Evolutionary conservation across 2,329 filamentous ascomycete species (phyloP).

Genomic region (Talaromyces sp.): DNA sequence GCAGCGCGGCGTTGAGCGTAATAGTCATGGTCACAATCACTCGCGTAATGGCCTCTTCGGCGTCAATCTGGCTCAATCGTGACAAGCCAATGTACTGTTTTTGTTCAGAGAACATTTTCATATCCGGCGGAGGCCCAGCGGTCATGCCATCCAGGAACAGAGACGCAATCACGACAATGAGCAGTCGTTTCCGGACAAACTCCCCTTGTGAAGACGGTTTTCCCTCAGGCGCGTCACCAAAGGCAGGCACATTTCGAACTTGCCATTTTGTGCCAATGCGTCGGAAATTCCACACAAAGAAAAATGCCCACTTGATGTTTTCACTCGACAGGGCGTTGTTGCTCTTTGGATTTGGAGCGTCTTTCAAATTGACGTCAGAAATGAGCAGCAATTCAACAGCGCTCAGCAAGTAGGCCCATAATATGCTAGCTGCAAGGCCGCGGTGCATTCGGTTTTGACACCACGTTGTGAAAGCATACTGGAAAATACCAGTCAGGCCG

Average conservation of each 20-base stretch:
- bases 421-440: not conserved
- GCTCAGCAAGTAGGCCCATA: not conserved
- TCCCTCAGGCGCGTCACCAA: not conserved
- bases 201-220: not conserved
- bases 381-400: not conserved
- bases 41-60: not conserved
- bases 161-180: not conserved
- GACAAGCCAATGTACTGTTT: not conserved
- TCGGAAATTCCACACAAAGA: not conserved
- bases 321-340: not conserved
- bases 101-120: not conserved
- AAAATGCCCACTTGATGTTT: not conserved
- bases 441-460: not conserved
- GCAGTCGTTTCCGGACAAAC: not conserved
- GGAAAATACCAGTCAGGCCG: not conserved
- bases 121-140: not conserved
- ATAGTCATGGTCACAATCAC: not conserved
- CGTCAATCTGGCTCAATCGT: not conserved
- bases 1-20: not conserved
- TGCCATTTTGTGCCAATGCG: not conserved
- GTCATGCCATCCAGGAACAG: not conserved
- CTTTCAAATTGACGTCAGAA: not conserved
- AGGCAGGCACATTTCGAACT: not conserved
- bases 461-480: not conserved
- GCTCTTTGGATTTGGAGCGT: not conserved